Evolutionary conservation across 1,284 basidiomycete genomes (phyloP).

Genomic region (Moesziomyces antarcticus): DNA sequence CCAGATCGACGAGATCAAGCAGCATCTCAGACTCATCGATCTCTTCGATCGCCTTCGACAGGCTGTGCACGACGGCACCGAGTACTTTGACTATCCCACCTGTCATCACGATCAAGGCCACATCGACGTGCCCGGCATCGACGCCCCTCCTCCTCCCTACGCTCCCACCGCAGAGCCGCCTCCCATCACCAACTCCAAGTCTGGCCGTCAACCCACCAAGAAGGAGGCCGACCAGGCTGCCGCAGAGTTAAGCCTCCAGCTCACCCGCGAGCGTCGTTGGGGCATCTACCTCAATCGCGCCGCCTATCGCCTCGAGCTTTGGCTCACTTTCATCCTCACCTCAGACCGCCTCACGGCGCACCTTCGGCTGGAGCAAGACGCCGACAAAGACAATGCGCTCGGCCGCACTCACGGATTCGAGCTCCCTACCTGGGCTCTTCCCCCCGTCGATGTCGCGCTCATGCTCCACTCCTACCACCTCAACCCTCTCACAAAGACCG

Average conservation of each 20-base stretch:
- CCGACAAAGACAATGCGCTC: neutral
- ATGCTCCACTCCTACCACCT: conserved; percentile 55
- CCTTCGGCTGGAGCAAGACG: conserved; percentile 3
- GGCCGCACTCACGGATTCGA: conserved; percentile 6
- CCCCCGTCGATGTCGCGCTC: conserved; percentile 55
- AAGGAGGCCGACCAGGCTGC: conserved; percentile 24
- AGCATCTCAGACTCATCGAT: conserved; percentile 43
- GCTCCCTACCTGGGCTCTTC: conserved; percentile 38
- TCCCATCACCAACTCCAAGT: conserved; percentile 12
- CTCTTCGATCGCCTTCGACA: conserved; percentile 41
- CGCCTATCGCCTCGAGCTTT: conserved; percentile 51
- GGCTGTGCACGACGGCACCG: conserved; percentile 31
- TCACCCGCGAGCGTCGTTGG: conserved; percentile 40
- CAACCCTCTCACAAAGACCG: conserved; percentile 35
- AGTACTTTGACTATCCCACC: conserved; percentile 43
- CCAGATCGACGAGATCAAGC: conserved; percentile 24
- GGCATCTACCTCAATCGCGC: conserved; percentile 50
- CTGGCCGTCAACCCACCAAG: conserved; percentile 13
- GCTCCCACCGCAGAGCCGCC: conserved; percentile 28
- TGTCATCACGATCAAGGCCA: conserved; percentile 29
- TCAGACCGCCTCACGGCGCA: conserved; percentile 11
- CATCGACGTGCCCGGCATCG: conserved; percentile 39
- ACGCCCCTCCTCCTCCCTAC: conserved; percentile 45
- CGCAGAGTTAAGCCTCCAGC: conserved; percentile 25
- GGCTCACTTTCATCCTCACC: conserved; percentile 34